These are phyloP conservation scores for Laguncularia racemosa DNA, from an alignment of 345 rosid genomes.

Conservation along the genomic window DNA sequence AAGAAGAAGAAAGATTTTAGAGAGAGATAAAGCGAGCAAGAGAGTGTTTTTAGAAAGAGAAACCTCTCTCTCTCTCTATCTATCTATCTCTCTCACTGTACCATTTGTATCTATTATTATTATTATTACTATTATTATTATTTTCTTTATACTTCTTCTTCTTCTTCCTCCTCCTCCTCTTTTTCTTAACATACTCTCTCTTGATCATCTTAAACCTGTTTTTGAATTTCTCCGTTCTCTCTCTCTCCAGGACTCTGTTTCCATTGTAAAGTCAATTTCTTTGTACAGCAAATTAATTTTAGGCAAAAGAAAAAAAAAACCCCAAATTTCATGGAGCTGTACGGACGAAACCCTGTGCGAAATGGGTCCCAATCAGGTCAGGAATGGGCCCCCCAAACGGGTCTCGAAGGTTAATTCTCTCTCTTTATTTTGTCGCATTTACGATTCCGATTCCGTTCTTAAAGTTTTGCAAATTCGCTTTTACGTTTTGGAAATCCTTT, in stretches of 20 bases:
- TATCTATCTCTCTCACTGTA: too few relatives aligned
- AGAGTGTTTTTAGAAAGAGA: too few relatives aligned
- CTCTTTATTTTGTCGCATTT: conserved; percentile 6
- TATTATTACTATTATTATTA: too few relatives aligned
- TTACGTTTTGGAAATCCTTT: conserved; percentile 9
- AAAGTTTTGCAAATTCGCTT: conserved; percentile 3
- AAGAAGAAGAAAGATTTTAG: too few relatives aligned
- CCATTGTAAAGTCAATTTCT: conserved; percentile 15
- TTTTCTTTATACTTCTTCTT: too few relatives aligned
- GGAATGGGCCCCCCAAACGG: conserved; percentile 59
- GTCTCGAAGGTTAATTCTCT: conserved; percentile 49
- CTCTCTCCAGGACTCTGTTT: neutral
- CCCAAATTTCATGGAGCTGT: conserved; percentile 46
- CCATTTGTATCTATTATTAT: too few relatives aligned
- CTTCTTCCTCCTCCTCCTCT: conserved; percentile 1
- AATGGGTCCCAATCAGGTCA: conserved; percentile 56
- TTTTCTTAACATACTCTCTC: neutral
- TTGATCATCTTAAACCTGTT: neutral
- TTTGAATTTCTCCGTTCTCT: neutral
- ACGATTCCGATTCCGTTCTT: conserved; percentile 6
- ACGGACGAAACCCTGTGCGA: conserved; percentile 47
- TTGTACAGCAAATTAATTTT: conserved; percentile 28
- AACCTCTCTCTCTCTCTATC: too few relatives aligned
- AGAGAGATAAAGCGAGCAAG: too few relatives aligned
- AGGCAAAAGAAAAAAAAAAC: conserved; percentile 7